phyloP scores from a whole-genome alignment of 805 yeast species.

The Ogataea methanolica region DNA sequence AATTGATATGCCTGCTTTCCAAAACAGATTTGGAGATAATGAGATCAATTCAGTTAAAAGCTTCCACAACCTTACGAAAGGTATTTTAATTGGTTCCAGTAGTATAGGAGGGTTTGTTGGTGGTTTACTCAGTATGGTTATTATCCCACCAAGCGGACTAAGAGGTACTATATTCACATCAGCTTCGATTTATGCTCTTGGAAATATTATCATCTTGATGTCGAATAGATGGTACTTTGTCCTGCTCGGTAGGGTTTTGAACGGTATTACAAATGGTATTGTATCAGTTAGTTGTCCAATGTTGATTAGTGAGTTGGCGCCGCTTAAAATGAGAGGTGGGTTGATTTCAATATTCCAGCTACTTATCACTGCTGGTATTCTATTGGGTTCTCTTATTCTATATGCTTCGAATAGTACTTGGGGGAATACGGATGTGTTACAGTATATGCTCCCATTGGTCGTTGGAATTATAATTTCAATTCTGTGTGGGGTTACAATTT shows the following conservation, averaged over 20 bases:
- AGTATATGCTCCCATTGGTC: constrained; percentile 21
- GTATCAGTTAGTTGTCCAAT: constrained; percentile 31
- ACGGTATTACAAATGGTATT: constrained; percentile 30
- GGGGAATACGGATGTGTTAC: constrained; percentile 8
- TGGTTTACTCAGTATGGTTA: constrained; percentile 23
- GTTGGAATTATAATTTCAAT: constrained; percentile 17
- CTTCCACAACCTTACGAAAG: constrained; percentile 24
- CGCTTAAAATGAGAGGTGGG: constrained; percentile 26
- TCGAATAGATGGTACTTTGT: constrained; percentile 22
- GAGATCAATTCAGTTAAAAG: neutral
- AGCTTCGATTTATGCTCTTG: constrained; percentile 16
- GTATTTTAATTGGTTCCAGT: constrained; percentile 27
- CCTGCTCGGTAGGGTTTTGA: constrained; percentile 25
- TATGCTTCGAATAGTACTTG: constrained; percentile 11
- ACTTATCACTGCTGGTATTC: constrained; percentile 31
- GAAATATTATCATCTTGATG: constrained; percentile 16
- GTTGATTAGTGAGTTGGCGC: constrained; percentile 33
- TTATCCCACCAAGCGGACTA: constrained; percentile 25
- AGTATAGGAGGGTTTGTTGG: constrained; percentile 30
- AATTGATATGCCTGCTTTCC: constrained; percentile 27
- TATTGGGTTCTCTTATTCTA: constrained; percentile 26
- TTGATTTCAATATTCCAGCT: constrained; percentile 30
- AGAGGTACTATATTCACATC: constrained; percentile 20
- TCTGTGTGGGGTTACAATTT: constrained; percentile 13
- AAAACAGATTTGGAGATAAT: constrained; percentile 21